These are phyloP conservation scores for Fusarium mexicanum DNA, from an alignment of 2,329 filamentous ascomycete species.

Conservation along the genomic window DNA sequence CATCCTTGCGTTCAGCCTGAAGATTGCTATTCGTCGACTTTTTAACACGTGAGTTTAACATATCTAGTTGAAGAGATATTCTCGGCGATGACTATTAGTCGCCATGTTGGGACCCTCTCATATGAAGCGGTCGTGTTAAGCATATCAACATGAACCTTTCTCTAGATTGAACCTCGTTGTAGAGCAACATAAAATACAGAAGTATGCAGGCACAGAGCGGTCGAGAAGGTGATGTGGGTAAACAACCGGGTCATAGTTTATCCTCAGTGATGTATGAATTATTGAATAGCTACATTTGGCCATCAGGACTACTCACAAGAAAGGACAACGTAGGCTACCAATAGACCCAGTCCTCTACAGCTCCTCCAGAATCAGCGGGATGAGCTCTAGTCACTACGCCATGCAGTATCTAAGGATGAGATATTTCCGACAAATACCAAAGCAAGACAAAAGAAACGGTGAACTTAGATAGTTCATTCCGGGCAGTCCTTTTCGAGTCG, in stretches of 20 bases:
- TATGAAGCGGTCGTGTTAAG: neutral
- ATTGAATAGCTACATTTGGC: neutral
- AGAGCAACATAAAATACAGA: neutral
- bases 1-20: neutral
- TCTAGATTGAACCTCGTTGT: neutral
- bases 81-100: fast-evolving
- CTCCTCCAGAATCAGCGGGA: neutral
- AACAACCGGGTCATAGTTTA: fast-evolving
- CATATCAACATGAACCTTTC: neutral
- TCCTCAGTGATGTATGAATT: too few species aligned
- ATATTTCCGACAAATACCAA: too few species aligned
- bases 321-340: neutral
- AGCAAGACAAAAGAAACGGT: neutral
- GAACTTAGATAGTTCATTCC: neutral
- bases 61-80: too few species aligned
- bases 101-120: fast-evolving
- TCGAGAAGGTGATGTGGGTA: neutral
- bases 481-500: neutral
- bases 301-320: fast-evolving
- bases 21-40: neutral
- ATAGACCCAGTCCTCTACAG: neutral
- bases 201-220: neutral
- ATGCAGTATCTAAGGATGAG: neutral
- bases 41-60: neutral
- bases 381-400: neutral